Conservation (phyloP, 768 basidiomycete genomes). For the Dentipellis fragilis region DNA sequence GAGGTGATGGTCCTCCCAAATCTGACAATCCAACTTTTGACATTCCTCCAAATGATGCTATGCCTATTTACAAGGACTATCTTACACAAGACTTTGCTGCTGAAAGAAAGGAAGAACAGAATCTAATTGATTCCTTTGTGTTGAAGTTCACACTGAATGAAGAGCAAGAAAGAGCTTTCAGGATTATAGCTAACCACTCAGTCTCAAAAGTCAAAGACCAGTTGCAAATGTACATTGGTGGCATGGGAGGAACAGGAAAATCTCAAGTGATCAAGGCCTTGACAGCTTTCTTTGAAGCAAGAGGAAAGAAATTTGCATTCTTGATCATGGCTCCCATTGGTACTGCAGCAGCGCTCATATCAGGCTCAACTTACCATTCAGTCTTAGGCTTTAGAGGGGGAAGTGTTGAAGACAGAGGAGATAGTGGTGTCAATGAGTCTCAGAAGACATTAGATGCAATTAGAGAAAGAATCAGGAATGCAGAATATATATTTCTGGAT, state of each 20-base stretch:
- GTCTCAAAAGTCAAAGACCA: too few species aligned
- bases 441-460: background rate
- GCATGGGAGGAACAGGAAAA: conserved; percentile 17
- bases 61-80: background rate
- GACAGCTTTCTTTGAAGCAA: conserved; percentile 5
- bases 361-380: conserved; percentile 18
- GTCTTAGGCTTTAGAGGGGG: too few species aligned
- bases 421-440: too few species aligned
- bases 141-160: conserved; percentile 5
- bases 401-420: background rate
- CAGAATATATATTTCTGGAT: conserved; percentile 32
- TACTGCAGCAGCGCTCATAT: conserved; percentile 8
- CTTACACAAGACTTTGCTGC: background rate
- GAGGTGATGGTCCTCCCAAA: background rate
- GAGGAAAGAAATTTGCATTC: conserved; percentile 6
- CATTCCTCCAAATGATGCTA: background rate
- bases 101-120: background rate
- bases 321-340: conserved; percentile 14
- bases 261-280: conserved; percentile 14
- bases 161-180: too few species aligned
- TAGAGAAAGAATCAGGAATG: conserved; percentile 10
- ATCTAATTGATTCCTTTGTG: background rate
- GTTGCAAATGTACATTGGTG: conserved; percentile 6
- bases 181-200: too few species aligned
- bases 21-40: too few species aligned